These are phyloP conservation scores for Eleusine coracana DNA, from an alignment of 176 grass and related monocot species.

Conservation along the genomic window DNA sequence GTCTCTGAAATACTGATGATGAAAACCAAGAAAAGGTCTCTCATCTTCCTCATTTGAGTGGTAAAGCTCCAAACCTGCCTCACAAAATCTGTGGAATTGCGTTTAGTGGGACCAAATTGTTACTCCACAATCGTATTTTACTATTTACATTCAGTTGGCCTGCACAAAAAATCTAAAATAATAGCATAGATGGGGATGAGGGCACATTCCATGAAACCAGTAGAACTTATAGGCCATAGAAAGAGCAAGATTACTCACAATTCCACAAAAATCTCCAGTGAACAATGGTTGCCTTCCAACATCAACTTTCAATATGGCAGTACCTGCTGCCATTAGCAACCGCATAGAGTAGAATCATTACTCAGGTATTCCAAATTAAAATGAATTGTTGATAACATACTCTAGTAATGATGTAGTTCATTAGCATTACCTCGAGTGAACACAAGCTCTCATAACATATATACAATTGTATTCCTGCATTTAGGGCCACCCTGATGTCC, in stretches of 20 bases:
- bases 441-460: conserved; percentile 17
- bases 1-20: too few relatives aligned
- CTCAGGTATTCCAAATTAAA: conserved; percentile 25
- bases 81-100: too few relatives aligned
- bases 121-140: too few relatives aligned
- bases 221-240: neutral
- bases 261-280: conserved; percentile 77
- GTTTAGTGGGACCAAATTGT: too few relatives aligned
- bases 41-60: neutral
- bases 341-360: conserved; percentile 41
- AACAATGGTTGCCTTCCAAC: conserved; percentile 58
- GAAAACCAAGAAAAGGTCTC: neutral
- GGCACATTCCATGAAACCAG: too few relatives aligned
- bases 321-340: conserved; percentile 72
- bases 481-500: conserved; percentile 5
- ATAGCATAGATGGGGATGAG: too few relatives aligned
- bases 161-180: too few relatives aligned
- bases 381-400: neutral
- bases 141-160: too few relatives aligned
- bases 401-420: neutral
- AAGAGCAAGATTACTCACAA: conserved; percentile 54
- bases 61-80: neutral
- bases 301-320: conserved; percentile 67
- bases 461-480: conserved; percentile 27
- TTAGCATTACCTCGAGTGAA: conserved; percentile 66